Conservation (phyloP, 495 filamentous ascomycete species). For the Staphylotrichum longicolle region DNA sequence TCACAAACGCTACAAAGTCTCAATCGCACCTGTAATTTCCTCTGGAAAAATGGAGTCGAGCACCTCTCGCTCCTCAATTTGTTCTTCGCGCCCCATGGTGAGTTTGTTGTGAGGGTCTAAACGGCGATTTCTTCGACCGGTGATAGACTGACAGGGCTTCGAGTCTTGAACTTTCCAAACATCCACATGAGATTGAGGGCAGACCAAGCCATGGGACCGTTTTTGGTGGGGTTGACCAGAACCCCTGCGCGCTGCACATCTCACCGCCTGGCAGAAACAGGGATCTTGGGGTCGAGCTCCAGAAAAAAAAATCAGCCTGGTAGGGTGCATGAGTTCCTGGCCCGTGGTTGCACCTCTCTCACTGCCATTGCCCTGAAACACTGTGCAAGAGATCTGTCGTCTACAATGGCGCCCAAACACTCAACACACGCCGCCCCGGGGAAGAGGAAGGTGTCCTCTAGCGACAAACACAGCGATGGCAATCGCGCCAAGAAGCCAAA, state of each 20-base stretch:
- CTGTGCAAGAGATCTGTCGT: neutral
- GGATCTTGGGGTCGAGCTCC: constrained; percentile 23
- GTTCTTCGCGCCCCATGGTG: constrained; percentile 87
- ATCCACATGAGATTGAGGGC: constrained; percentile 13
- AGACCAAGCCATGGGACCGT: neutral
- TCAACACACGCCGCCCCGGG: constrained; percentile 23
- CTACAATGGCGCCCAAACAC: constrained; percentile 30
- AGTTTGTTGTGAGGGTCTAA: no score
- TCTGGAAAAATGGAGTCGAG: constrained; percentile 98
- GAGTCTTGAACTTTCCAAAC: neutral
- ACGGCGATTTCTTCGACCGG: neutral
- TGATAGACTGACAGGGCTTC: neutral
- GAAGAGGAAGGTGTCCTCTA: constrained; percentile 44
- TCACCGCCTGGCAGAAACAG: constrained; percentile 45
- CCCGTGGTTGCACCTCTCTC: neutral
- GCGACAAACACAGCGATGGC: constrained; percentile 36
- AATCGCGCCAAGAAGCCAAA: constrained; percentile 48
- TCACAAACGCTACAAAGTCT: neutral
- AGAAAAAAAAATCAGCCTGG: constrained; percentile 22
- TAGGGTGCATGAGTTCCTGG: constrained; percentile 1
- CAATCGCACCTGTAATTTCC: constrained; percentile 76
- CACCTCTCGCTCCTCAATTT: constrained; percentile 92
- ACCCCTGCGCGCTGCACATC: constrained; percentile 7
- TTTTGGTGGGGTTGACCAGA: constrained; percentile 13
- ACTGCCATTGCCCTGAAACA: neutral